phyloP scores from a whole-genome alignment of 208 protist species.

The Porcisia hertigi region DNA sequence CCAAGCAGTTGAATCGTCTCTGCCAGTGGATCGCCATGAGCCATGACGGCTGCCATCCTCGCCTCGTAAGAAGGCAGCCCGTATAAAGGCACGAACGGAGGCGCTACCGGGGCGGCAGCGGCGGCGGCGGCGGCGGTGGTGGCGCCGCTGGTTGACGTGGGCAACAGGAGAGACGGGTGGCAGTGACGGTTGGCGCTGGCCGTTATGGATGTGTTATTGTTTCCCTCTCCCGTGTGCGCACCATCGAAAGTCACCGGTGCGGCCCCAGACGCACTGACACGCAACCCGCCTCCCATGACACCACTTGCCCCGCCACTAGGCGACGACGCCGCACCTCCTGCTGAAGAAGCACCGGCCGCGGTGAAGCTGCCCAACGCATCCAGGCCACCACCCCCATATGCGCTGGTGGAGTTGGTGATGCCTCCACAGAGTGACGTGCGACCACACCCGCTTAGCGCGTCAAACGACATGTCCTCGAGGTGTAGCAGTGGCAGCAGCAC shows the following conservation, averaged over 20 bases:
- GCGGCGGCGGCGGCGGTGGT: too few relatives aligned
- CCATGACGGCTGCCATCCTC: slow-evolving; percentile 12
- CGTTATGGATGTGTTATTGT: background rate
- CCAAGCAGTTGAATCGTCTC: slow-evolving; percentile 28
- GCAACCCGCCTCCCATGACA: background rate
- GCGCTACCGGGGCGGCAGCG: background rate
- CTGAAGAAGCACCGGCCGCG: background rate
- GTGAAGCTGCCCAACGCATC: background rate
- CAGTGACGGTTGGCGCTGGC: background rate
- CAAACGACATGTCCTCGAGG: slow-evolving; percentile 73
- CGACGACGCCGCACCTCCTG: background rate
- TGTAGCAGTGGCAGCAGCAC: slow-evolving; percentile 54
- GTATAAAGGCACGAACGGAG: background rate
- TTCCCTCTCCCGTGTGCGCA: background rate
- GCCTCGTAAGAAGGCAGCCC: slow-evolving; percentile 18
- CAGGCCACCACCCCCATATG: background rate
- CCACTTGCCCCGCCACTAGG: background rate
- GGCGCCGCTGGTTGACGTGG: background rate
- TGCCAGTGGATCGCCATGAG: slow-evolving; percentile 23
- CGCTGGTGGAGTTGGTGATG: background rate
- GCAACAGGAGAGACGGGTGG: slow-evolving; percentile 16
- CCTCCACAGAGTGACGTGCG: slow-evolving; percentile 18
- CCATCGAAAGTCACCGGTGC: background rate
- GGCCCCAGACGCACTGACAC: slow-evolving; percentile 21
- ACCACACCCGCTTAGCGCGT: slow-evolving; percentile 45